phyloP scores from a whole-genome alignment of 192 early-diverging fungal species.

The Coemansia sp. region DNA sequence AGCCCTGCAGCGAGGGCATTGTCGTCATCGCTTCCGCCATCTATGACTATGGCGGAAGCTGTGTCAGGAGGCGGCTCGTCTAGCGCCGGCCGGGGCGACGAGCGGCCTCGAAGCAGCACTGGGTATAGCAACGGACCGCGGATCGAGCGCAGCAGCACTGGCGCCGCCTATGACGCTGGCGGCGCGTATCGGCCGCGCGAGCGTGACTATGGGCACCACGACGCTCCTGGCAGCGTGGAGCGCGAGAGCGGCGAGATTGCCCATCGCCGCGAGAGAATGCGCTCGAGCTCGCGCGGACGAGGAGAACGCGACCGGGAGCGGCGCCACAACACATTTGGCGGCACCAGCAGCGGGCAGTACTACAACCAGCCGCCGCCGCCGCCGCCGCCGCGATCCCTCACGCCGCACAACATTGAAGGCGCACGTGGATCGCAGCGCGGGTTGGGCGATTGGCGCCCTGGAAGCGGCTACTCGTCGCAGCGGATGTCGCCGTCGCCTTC shows the following conservation, averaged over 20 bases:
- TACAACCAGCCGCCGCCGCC: conserved; percentile 15
- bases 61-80: background rate
- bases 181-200: conserved; percentile 21
- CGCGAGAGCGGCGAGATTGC: conserved; percentile 38
- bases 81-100: background rate
- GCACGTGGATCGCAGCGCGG: conserved; percentile 16
- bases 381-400: conserved; percentile 9
- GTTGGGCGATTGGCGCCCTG: conserved; percentile 22
- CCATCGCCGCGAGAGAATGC: conserved; percentile 20
- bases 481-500: conserved; percentile 19
- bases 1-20: background rate
- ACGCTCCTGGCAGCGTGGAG: conserved; percentile 17
- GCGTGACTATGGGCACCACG: background rate
- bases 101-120: conserved; percentile 4
- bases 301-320: conserved; percentile 22
- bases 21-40: conserved; percentile 11
- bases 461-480: conserved; percentile 20
- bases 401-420: conserved; percentile 16
- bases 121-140: background rate
- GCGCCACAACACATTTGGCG: conserved; percentile 26
- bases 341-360: conserved; percentile 7
- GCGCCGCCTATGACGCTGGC: background rate
- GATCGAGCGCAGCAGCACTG: background rate
- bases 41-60: no score
- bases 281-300: conserved; percentile 38